Conservation (phyloP, 2,329 filamentous ascomycete genomes). For the Fusarium beomiforme region DNA sequence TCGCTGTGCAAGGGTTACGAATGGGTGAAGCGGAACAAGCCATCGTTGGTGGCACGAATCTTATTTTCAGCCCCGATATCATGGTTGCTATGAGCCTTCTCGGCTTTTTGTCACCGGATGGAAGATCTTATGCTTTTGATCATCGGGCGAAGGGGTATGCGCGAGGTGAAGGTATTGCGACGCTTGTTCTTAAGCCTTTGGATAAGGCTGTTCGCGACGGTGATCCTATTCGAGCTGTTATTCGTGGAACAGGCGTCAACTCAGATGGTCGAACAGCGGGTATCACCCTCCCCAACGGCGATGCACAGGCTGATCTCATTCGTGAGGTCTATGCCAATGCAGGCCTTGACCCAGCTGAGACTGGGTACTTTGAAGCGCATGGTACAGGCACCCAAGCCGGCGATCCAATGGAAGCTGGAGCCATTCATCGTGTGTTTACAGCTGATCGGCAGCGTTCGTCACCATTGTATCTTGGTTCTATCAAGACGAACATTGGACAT, state of each 20-base stretch:
- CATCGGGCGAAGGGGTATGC: slow-evolving; percentile 11
- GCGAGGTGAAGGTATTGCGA: slow-evolving; percentile 1
- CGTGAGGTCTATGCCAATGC: not conserved
- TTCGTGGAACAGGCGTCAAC: not conserved
- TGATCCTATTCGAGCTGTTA: not conserved
- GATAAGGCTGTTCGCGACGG: not conserved
- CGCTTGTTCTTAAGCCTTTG: slow-evolving; percentile 8
- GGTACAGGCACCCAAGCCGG: not conserved
- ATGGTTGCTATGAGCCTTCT: not conserved
- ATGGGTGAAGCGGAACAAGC: slow-evolving; percentile 1
- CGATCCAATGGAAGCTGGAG: not conserved
- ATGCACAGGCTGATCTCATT: not conserved
- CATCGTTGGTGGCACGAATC: not conserved
- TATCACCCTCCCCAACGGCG: not conserved
- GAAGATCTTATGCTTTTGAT: slow-evolving; percentile 4
- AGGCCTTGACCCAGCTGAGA: not conserved
- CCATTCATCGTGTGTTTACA: not conserved
- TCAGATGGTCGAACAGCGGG: not conserved
- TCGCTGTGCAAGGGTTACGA: not conserved
- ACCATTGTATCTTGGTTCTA: not conserved
- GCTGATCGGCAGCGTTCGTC: not conserved
- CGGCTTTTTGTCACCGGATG: not conserved
- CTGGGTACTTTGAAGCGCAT: slow-evolving; percentile 1
- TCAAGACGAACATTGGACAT: not conserved
- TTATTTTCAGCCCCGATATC: slow-evolving; percentile 10